Evolutionary conservation across 768 basidiomycete species (phyloP), one percentile per base, ranked within the genome.

Genomic region (Pleurotus salmoneostramineus): DNA sequence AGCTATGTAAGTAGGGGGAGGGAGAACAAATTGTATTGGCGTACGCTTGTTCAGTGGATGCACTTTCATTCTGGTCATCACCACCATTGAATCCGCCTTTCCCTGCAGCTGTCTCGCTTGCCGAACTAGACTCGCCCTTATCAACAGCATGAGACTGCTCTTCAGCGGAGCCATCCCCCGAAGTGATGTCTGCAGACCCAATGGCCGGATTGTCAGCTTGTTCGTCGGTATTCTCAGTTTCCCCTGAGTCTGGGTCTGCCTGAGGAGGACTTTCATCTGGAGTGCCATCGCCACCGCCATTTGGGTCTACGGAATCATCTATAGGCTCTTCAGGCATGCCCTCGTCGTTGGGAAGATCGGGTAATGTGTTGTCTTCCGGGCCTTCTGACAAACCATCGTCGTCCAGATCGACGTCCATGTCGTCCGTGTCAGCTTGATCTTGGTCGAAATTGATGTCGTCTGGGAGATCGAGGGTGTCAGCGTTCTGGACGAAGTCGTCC

Each of bases 381-480:
- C 14, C n/a, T 2, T 55, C 36, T 12, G 52, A 40, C 40, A 43
- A 37, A 11, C 34, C 52, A 32, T 21, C 32, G n/a, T 68, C 63
- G 31, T 65, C 69, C 34, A 11, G 10, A 40, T 66, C 69, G 17
- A 69, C 70, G 5, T 76, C 78, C 27, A 70, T 66, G 14, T 70
- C 65, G 4, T 69, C 68, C 8, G 74, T 71, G 49, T 68, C 65
- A 4, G 75, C 37, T 40, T 40, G 37, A 10, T 69, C 74, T 34
- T 55, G 57, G 36, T 73, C 81, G 10, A 95, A 69, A 55, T 93
- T 76, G 72, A 96, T 77, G 61, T 93, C 86, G 35, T 98, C 95
- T 0, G 96, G 96, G 7, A 98, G 79, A 65, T 98, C 90, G 45
- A 98, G 80, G 4, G 85, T 87, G 52, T 96, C 80, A 2, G 88